Evolutionary conservation across 75 land plant genomes (phyloP).

Genomic region (Pinus taeda): DNA sequence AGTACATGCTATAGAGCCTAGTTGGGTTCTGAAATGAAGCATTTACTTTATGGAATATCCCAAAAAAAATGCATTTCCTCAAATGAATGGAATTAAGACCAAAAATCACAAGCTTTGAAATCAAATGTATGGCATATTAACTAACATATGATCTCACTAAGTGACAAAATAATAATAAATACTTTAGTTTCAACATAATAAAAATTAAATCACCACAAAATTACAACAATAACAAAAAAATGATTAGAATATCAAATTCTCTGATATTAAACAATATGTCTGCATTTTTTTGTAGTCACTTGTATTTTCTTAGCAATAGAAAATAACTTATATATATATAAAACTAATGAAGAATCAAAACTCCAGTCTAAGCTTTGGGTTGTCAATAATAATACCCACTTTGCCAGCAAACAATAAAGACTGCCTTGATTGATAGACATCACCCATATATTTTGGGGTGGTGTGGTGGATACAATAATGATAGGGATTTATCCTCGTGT

Average conservation of each 20-base stretch:
- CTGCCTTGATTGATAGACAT: no score
- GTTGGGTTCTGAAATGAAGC: background rate
- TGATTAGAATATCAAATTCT: background rate
- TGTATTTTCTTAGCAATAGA: no score
- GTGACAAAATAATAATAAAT: background rate
- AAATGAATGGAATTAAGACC: background rate
- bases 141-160: background rate
- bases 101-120: background rate
- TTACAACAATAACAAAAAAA: background rate
- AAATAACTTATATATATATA: no score
- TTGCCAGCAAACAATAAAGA: no score
- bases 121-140: background rate
- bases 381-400: no score
- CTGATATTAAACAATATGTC: background rate
- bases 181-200: background rate
- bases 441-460: no score
- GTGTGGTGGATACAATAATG: background rate
- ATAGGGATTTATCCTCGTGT: background rate
- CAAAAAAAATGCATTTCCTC: background rate
- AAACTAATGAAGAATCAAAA: background rate
- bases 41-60: background rate
- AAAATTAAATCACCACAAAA: background rate
- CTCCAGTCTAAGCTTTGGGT: background rate
- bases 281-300: background rate
- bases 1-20: background rate